Base-by-base conservation (phyloP, 2,329 filamentous ascomycete genomes). In the Talaromyces sp. region DNA sequence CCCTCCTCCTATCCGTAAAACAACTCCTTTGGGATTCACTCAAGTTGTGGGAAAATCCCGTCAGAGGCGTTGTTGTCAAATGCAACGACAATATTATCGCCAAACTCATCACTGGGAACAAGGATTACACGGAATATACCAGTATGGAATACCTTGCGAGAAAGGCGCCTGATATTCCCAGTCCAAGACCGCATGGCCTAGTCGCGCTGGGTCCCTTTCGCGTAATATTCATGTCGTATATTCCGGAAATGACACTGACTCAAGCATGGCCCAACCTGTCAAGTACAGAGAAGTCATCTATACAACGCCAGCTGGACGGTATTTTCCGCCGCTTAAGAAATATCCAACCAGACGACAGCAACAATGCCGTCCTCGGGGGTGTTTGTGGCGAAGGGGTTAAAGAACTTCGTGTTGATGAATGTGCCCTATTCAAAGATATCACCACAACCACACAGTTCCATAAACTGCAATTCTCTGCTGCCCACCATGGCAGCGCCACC, bases 181-280 rank as follows among this genome's bases (percentile, higher is more conserved):
- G 63, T 18, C 70, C 70, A 4, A 72, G 61, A 58, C 64, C 67
- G n/a, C 70, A 73, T 64, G 69, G 71, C 5, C 33, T 73, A 23
- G 63, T 72, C 9, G 53, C 34, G 5, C 62, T 69, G 6, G 68
- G 66, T 1, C 65, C 61, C 10, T 67, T 67, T 62, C 61, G 65
- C 23, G 66, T 69, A 10, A 68, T 70, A 40, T 71, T 72, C 47
- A 73, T 73, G 69, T 65, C 69, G 10, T 70, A 68, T 44, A 66
- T 72, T 58, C 65, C 65, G 40, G 65, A 36, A 9, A 67, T 61
- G 28, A 70, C 66, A 7, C 61, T 72, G 55, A 52, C 58, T 8
- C 1, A 70, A 60, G 65, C 59, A 55, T 73, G 68, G 70, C 47
- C 47, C 3, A 57, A 9, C n/a, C 52, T 72, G 14, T 61, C 65